Evolutionary conservation across 1,139 yeast species (phyloP).

Genomic region (Arxiozyma heterogenica): DNA sequence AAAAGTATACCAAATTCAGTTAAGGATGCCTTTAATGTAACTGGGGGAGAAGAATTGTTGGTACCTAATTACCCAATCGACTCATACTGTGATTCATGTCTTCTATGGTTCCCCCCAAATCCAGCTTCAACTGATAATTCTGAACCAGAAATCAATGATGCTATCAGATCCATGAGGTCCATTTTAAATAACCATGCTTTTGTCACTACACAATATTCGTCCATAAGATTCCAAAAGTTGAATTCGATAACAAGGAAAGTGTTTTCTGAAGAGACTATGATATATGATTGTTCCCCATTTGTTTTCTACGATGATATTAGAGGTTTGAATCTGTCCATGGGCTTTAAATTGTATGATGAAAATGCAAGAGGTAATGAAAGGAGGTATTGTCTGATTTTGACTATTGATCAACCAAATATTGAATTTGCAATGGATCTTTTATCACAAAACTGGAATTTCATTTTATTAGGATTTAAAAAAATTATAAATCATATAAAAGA

Average conservation of each 20-base stretch:
- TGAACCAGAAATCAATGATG: conserved; percentile 10
- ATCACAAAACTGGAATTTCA: conserved; percentile 46
- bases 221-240: conserved; percentile 32
- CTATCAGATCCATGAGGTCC: conserved; percentile 20
- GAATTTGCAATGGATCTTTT: conserved; percentile 33
- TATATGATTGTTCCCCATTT: conserved; percentile 58
- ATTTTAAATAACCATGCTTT: conserved; percentile 19
- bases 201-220: conserved; percentile 58
- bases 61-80: conserved; percentile 31
- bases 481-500: conserved; percentile 44
- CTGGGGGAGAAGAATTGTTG: conserved; percentile 22
- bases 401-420: conserved; percentile 48
- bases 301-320: conserved; percentile 60
- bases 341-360: conserved; percentile 59
- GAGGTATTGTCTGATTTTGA: conserved; percentile 56
- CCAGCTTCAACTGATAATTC: not conserved
- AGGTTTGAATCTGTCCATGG: conserved; percentile 59
- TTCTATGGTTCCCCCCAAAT: conserved; percentile 38
- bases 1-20: not conserved
- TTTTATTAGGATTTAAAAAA: conserved; percentile 43
- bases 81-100: conserved; percentile 54
- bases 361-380: conserved; percentile 76
- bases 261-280: conserved; percentile 63
- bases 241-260: conserved; percentile 47
- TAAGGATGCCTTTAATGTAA: not conserved